Base-by-base conservation (phyloP, 768 basidiomycete genomes). In the Termitomyces sp. region DNA sequence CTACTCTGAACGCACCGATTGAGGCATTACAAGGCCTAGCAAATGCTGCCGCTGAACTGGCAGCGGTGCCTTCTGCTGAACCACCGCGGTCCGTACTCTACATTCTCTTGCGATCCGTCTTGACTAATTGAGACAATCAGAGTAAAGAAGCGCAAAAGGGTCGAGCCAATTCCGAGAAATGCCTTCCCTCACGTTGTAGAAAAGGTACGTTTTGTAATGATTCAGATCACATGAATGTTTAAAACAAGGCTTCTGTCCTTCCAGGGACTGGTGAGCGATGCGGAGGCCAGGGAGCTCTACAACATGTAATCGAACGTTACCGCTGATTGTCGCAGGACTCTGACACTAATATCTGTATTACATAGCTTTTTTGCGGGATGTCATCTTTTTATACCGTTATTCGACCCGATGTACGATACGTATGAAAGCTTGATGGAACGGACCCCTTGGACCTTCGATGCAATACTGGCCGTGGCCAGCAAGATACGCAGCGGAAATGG, bases 361-460 rank as follows among this genome's bases (percentile, higher is more conserved):
- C 66, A 57, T 76, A 94, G 91, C 66, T 98, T 96, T 79, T 96
- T 96, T 76, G 87, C 90, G 54, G 94, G 94, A 46, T 97, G 94
- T 73, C 91, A 97, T 75, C 81, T 94, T 68, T 98, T 97, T 78
- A 93, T 97, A 61, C 94, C 95, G 44, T 79, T 97, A 58, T 97
- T 95, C 76, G 94, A 97, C 73, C 89, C 91, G 31, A 74, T 77
- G 56, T 96, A 94, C 72, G 95, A 98, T 77, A 92, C 91, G 15
- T 95, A 91, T 74, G 94, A 96, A 68, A 85, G 86, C 61, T 78
- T 95, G 63, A 88, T 88, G 77, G 92, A 93, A 69, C 86, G 95
- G 62, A 91, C 90, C 5, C 95, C 95, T 5, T 98, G 94, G 89
- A 94, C 93, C 50, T 94, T 94, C 69, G 91, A 96, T 70, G 88